Percentiles rank a stretch among this genome's conserved stretches.
Evolutionary conservation across 441 rosid species (phyloP).

Genomic region (Francoa sonchifolia): DNA sequence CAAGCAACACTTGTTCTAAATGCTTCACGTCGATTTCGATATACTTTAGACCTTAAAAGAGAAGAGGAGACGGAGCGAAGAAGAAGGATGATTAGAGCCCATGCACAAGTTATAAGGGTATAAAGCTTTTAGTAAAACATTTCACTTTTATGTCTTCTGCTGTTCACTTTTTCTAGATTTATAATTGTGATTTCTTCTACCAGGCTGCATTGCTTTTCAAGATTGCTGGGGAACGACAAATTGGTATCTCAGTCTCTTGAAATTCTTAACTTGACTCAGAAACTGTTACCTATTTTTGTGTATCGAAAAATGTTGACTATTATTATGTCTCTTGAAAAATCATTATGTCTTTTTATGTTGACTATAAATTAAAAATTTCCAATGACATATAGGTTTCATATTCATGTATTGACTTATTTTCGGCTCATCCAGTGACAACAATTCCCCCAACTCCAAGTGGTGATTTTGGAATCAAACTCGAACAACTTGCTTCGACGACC

Average conservation of each 20-base stretch:
- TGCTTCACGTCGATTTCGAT: slow-evolving; percentile 88
- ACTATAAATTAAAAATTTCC: no score
- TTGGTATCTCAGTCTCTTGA: no score
- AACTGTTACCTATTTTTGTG: no score
- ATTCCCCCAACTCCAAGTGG: slow-evolving; percentile 21
- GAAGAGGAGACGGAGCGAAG: slow-evolving; percentile 55
- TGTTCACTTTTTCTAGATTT: slow-evolving; percentile 6
- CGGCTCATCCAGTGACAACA: no score
- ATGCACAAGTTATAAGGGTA: slow-evolving; percentile 71
- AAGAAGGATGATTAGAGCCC: slow-evolving; percentile 66
- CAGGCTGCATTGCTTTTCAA: slow-evolving; percentile 87
- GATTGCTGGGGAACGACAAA: no score
- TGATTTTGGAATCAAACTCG: slow-evolving; percentile 56
- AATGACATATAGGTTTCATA: no score
- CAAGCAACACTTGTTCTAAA: slow-evolving; percentile 96
- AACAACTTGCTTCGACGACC: slow-evolving; percentile 51
- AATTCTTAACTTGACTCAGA: no score
- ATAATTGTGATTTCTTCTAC: slow-evolving; percentile 13
- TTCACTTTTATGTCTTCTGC: not conserved
- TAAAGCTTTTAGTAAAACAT: not conserved
- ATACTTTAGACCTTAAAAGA: slow-evolving; percentile 82
- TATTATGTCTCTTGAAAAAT: no score
- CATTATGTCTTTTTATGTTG: no score
- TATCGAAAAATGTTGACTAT: no score
- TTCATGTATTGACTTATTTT: no score